A percentile compares a stretch with the other conserved stretches of the same genome.
phyloP scores from a whole-genome alignment of 2,329 filamentous ascomycete species.

The Sporothrix brunneoviolacea region DNA sequence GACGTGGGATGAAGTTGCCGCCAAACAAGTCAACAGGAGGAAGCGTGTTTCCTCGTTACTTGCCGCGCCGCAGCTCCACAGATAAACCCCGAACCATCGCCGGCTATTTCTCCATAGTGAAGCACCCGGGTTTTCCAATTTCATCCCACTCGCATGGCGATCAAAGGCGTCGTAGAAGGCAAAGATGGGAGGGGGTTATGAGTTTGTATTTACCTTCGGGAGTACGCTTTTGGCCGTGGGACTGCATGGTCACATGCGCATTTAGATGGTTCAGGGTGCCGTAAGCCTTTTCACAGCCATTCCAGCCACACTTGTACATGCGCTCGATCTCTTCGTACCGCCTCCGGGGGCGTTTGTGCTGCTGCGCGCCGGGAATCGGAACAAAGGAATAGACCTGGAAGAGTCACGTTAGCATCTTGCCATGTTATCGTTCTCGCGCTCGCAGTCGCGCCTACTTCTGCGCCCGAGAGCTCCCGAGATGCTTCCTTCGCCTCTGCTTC shows the following conservation, averaged over 20 bases:
- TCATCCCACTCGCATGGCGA: too few species aligned
- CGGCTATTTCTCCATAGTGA: too few species aligned
- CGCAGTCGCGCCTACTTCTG: too few species aligned
- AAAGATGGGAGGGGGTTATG: too few species aligned
- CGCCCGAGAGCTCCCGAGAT: too few species aligned
- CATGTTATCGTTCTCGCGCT: too few species aligned
- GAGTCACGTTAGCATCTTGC: constrained; percentile 14
- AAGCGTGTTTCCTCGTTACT: too few species aligned
- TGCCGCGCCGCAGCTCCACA: too few species aligned
- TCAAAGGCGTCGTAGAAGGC: too few species aligned
- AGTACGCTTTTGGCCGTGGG: constrained; percentile 87
- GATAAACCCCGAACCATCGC: too few species aligned
- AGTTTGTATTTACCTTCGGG: constrained; percentile 73
- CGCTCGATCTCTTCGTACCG: constrained; percentile 98
- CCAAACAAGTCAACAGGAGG: neutral
- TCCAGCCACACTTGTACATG: constrained; percentile 99
- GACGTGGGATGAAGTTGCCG: neutral
- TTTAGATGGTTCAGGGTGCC: constrained; percentile 96
- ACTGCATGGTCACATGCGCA: constrained; percentile 98
- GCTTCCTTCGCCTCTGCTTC: too few species aligned
- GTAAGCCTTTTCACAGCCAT: constrained; percentile 97
- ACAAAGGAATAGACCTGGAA: constrained; percentile 95
- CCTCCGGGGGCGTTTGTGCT: constrained; percentile 89
- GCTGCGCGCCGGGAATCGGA: constrained; percentile 90
- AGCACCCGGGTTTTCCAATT: too few species aligned